These are phyloP conservation scores for Podila minutissima DNA, from an alignment of 192 early-diverging fungal species.

Conservation along the genomic window DNA sequence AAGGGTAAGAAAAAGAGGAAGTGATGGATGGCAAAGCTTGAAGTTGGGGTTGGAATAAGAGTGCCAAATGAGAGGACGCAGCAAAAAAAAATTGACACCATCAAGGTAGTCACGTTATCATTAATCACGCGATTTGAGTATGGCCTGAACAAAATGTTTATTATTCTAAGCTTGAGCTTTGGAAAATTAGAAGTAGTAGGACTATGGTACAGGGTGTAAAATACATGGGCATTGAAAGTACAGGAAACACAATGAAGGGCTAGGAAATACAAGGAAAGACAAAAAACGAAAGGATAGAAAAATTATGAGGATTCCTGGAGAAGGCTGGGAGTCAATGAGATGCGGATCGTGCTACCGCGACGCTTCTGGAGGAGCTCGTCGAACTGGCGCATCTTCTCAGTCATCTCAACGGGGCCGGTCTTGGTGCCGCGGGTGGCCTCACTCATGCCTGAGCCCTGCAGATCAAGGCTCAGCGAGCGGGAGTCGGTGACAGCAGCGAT, in stretches of 20 bases:
- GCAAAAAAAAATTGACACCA: not conserved
- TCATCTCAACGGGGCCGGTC: constrained; percentile 34
- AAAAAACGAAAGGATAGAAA: not conserved
- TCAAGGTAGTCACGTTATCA: too few species aligned
- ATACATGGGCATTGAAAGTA: not conserved
- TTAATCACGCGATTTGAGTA: not conserved
- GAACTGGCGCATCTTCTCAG: constrained; percentile 55
- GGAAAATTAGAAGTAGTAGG: too few species aligned
- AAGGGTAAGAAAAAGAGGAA: not conserved
- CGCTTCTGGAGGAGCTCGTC: constrained; percentile 53
- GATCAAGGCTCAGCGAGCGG: constrained; percentile 38
- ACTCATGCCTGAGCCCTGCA: not conserved
- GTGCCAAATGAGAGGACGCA: constrained; percentile 2
- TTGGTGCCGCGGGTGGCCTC: constrained; percentile 7
- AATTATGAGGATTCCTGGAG: constrained; percentile 27
- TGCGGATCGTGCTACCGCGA: constrained; percentile 47
- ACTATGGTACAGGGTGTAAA: not conserved
- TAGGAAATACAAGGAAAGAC: constrained; percentile 1
- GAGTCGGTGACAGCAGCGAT: constrained; percentile 34
- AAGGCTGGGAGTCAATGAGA: constrained; percentile 43
- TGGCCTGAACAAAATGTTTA: not conserved
- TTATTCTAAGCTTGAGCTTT: not conserved
- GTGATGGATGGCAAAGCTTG: not conserved
- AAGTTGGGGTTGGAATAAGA: not conserved
- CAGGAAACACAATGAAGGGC: not conserved